Evolutionary conservation across 2,329 filamentous ascomycete species (phyloP), one percentile per base, ranked within the genome.

Genomic region (Thelonectria olida): DNA sequence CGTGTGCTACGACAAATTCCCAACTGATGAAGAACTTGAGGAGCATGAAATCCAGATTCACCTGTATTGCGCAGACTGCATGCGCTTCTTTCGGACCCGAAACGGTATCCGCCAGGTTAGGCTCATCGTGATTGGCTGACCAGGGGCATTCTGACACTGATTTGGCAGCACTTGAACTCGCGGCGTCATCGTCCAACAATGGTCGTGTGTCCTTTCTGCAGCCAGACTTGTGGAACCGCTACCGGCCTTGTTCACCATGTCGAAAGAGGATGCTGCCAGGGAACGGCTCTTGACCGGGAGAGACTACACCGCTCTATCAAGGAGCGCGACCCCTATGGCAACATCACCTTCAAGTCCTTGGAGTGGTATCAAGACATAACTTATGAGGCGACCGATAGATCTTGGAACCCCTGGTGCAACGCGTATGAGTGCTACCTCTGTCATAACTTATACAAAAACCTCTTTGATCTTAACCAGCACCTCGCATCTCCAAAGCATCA

Each of bases 201-300:
- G 1, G 22, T 67, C 76, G 76, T 41, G 0, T 91, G 88, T 51
- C 87, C 84, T 0, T 89, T 86, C 67, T 90, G 88, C 74, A 69
- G 76, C 34, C 60, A 47, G 2, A 25, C 8, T 3, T 85, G 79
- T 62, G 74, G 80, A 9, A 82, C 82, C 0, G 85, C 86, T 2
- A 85, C 82, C 1, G 87, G 85, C 4, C 65, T 89, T 5, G 69
- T 76, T 0, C 78, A 87, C 68, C 85, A 90, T 63, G 73, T 90
- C 1, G 88, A 90, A 64, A 74, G 67, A 1, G 82, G 83, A n/a
- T 73, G 77, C 1, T 90, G 88, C 52, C 79, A 79, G 0, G 72
- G 72, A 0, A 83, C 84, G 0, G 74, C 70, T 0, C 42, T 88
- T 2, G 80, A 84, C 67, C 82, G 83, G 9, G 80, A 85, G 9